Evolutionary conservation across 1,284 basidiomycete species (phyloP), one percentile per base, ranked within the genome.

Genomic region (Cryptococcus jaspeensis): DNA sequence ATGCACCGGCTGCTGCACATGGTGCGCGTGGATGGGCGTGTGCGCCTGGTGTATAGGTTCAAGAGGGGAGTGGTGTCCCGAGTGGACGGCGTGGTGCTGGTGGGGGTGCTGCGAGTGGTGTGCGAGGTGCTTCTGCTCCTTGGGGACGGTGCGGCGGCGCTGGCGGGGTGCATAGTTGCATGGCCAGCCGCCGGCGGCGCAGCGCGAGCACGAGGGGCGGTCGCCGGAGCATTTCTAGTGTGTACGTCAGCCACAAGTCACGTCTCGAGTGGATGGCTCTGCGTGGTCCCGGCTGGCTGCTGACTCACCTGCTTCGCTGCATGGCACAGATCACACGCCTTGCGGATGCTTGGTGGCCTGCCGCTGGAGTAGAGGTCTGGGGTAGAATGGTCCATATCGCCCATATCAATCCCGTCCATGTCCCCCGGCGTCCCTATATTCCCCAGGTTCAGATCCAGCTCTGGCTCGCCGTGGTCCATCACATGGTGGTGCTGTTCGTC

Each of bases 321-420:
- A 52, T 77, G 75, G 52, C 75, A 77, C 35, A 74, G 53, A 56
- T 77, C 75, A 52, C 75, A 77, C 4, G 75, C 75, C 51, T 76
- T 76, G 13, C 74, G 52, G 39, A 76, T 76, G 47, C 70, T 73
- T 23, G 74, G 74, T 49, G 74, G 74, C 43, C 74, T 52, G 16
- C 59, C 63, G 32, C 61, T 62, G 41, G 57, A 68, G 16, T 52
- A 50, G 12, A 36, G 42, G 8, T 49, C 40, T 32, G 23, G 20
- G 35, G 52, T 42, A 6, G 28, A n/a, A 20, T 48, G 52, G 37
- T 61, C 59, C 39, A 61, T 58, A 42, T 59, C 60, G 40, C 54
- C 60, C 60, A 55, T 58, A 61, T 45, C 53, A 22, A 51, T 53
- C 35, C 56, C 51, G n/a, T 50, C 52, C 52, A 61, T 60, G n/a